Conservation (phyloP, 169 alveolate genomes). For the Plasmodium inui region DNA sequence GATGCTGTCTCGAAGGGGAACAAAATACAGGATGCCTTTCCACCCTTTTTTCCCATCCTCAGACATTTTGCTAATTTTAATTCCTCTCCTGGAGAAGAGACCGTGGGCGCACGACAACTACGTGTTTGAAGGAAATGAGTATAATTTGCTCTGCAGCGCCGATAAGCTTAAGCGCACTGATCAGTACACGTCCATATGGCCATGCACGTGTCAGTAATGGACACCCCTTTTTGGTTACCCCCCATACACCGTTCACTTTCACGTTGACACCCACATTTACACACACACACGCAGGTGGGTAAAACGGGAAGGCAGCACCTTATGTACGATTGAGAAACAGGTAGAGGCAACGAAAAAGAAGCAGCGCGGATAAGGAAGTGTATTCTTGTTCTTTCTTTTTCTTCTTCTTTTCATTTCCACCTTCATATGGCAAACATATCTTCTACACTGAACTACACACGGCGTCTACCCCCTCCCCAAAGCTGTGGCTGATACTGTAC, state of each 20-base stretch:
- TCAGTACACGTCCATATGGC: neutral
- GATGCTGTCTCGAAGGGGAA: neutral
- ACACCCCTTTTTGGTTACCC: neutral
- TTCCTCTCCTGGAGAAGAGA: constrained; percentile 61
- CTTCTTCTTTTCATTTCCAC: neutral
- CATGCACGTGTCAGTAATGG: neutral
- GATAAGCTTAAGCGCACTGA: neutral
- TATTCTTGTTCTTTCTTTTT: neutral
- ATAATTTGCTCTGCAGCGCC: neutral
- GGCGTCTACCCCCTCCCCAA: neutral
- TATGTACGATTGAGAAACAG: constrained; percentile 57
- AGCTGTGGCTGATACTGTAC: constrained; percentile 68
- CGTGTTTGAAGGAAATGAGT: constrained; percentile 68
- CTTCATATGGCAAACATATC: neutral
- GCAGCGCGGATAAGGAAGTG: neutral
- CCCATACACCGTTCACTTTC: too few relatives aligned
- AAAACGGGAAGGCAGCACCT: constrained; percentile 24
- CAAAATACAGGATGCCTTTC: neutral
- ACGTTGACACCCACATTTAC: neutral
- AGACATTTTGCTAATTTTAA: constrained; percentile 57
- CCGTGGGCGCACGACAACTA: constrained; percentile 62
- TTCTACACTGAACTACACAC: neutral
- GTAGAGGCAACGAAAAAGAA: neutral
- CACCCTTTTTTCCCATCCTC: neutral
- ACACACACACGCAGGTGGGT: constrained; percentile 36